Conservation (phyloP, 116 monocot species). For the Thalassia testudinum region DNA sequence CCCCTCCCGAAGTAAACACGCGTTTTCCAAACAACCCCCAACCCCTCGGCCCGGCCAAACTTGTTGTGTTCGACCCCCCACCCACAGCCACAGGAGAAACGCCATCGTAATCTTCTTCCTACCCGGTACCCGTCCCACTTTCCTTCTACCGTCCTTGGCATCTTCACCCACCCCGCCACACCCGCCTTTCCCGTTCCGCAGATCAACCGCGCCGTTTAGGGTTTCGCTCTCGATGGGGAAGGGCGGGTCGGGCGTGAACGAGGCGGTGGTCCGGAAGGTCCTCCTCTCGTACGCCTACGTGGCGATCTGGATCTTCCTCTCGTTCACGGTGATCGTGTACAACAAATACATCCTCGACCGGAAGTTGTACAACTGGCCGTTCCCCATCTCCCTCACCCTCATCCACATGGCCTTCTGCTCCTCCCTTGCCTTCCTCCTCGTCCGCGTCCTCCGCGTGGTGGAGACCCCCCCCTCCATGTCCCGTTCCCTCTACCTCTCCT, state of each 20-base stretch:
- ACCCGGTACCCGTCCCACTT: no score
- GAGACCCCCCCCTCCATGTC: conserved; percentile 28
- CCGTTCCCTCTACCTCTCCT: conserved; percentile 31
- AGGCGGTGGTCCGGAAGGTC: conserved; percentile 31
- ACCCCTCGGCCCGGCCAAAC: no score
- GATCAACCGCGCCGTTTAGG: neutral
- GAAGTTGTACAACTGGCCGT: conserved; percentile 63
- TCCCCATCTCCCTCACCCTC: conserved; percentile 53
- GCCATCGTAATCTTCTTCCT: no score
- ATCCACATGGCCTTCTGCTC: conserved; percentile 72
- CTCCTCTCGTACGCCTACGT: conserved; percentile 47
- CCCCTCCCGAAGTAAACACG: no score
- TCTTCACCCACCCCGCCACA: neutral
- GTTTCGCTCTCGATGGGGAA: conserved; percentile 2
- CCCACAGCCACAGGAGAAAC: no score
- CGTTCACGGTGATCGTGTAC: conserved; percentile 74
- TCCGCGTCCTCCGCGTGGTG: conserved; percentile 38
- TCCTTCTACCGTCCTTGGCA: no score
- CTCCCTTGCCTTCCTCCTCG: conserved; percentile 37
- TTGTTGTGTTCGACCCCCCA: no score
- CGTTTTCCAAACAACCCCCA: no score
- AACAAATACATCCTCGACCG: conserved; percentile 73
- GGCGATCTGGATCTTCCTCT: conserved; percentile 44
- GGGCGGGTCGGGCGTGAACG: conserved; percentile 23
- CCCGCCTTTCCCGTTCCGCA: neutral